Base-by-base conservation (phyloP, 345 rosid genomes). In the Populus tremula region DNA sequence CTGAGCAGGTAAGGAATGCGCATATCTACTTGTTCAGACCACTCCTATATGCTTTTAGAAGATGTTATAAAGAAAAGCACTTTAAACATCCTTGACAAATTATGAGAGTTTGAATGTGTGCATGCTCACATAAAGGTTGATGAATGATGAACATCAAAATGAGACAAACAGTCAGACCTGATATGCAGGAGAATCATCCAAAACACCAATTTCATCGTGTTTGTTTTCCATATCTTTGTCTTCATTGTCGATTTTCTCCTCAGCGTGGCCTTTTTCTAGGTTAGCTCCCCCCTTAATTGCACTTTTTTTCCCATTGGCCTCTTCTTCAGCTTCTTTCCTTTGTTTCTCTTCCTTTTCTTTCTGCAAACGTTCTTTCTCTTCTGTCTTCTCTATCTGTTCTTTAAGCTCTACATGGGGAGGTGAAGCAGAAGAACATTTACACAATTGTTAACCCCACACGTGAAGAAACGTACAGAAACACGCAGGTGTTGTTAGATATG, bases 381-480 rank as follows among this genome's bases (percentile, higher is more conserved):
- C 98, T 53, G 86, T 87, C 80, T 88, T 91, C 79, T 96, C 98
- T 80, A 96, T 90, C 75, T 82, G 91, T 85, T 94, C 98, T 83
- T 94, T 96, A 67, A 72, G 91, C 25, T 90, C 99, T 96, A 86
- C 47, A 83, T 67, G 39, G 71, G 31, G 43, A 75, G 65, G 38
- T 39, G 64, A 70, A 82, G 25, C 63, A 62, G 80, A 83, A 73
- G 25, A 80, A 38, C 20, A 70, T 25, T n/a, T 14, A 65, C n/a
- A n/a, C 36, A 56, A 73, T 72, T 72, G 47, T 76, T 25, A 72
- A 27, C 65, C 36, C 68, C 23, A 76, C 17, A 8, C 27, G 36
- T 54, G 36, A 49, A 4, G 31, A 45, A 43, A 75, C 54, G 35
- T 9, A 33, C 45, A 39, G 29, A 56, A 68, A 13, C 56, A 69